Conservation (phyloP, 2,329 filamentous ascomycete species). For the Penicillium expansum region DNA sequence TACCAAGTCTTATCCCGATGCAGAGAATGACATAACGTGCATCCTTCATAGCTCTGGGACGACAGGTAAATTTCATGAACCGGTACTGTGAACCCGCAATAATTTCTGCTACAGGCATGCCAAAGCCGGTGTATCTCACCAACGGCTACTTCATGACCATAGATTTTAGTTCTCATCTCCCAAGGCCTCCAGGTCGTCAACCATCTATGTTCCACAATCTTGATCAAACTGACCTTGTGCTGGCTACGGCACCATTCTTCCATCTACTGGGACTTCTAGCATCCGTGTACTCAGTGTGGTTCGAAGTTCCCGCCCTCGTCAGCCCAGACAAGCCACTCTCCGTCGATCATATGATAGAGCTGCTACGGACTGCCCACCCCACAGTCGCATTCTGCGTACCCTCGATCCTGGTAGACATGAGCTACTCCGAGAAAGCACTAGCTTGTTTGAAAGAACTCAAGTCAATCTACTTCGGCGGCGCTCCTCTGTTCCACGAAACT, state of each 20-base stretch:
- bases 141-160: conserved; percentile 26
- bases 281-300: conserved; percentile 19
- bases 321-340: conserved; percentile 29
- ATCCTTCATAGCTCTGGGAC: conserved; percentile 42
- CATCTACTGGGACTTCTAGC: conserved; percentile 28
- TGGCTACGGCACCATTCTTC: conserved; percentile 27
- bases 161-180: conserved; percentile 3
- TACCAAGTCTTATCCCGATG: conserved; percentile 21
- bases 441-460: conserved; percentile 9
- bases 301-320: conserved; percentile 18
- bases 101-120: no score
- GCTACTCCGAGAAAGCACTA: conserved; percentile 17
- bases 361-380: conserved; percentile 19
- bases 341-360: conserved; percentile 19
- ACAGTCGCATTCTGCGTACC: conserved; percentile 23
- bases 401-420: conserved; percentile 28
- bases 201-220: conserved; percentile 10
- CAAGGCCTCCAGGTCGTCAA: conserved; percentile 17
- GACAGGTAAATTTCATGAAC: no score
- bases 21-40: conserved; percentile 23
- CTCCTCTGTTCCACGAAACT: no score
- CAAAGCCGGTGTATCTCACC: conserved; percentile 32
- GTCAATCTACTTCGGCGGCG: conserved; percentile 20
- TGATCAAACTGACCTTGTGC: conserved; percentile 11
- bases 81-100: no score